Conservation (phyloP, 2,329 filamentous ascomycete genomes). For the Fusarium sp. region DNA sequence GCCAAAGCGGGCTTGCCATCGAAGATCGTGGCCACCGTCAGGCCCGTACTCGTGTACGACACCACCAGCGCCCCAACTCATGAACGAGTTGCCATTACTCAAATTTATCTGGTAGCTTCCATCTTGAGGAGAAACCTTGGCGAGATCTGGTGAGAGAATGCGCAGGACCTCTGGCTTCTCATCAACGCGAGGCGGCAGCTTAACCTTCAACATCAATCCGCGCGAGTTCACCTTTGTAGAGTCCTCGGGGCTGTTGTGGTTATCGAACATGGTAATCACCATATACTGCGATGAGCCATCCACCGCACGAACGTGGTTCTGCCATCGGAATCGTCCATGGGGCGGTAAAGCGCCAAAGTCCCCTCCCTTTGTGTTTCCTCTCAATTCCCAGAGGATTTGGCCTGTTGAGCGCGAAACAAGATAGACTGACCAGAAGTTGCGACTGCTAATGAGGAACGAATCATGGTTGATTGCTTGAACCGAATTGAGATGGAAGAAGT, state of each 20-base stretch:
- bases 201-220: conserved; percentile 28
- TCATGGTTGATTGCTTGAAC: conserved; percentile 41
- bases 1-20: conserved; percentile 46
- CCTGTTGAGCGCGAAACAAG: conserved; percentile 41
- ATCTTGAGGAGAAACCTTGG: conserved; percentile 25
- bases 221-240: conserved; percentile 10
- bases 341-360: conserved; percentile 40
- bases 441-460: conserved; percentile 41
- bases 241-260: conserved; percentile 47
- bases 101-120: conserved; percentile 39
- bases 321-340: conserved; percentile 52
- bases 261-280: conserved; percentile 53
- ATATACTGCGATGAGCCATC: conserved; percentile 38
- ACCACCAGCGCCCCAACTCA: conserved; percentile 43
- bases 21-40: conserved; percentile 36
- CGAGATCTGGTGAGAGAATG: conserved; percentile 18
- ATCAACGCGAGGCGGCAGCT: conserved; percentile 28
- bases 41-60: conserved; percentile 46
- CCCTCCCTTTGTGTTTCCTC: conserved; percentile 43
- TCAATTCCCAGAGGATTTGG: conserved; percentile 43
- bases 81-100: conserved; percentile 42
- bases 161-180: conserved; percentile 30
- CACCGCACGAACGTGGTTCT: conserved; percentile 52
- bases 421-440: conserved; percentile 42
- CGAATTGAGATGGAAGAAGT: conserved; percentile 48